Evolutionary conservation across 2,329 filamentous ascomycete species (phyloP), one percentile per base, ranked within the genome.

Genomic region (Fusarium mangiferae): DNA sequence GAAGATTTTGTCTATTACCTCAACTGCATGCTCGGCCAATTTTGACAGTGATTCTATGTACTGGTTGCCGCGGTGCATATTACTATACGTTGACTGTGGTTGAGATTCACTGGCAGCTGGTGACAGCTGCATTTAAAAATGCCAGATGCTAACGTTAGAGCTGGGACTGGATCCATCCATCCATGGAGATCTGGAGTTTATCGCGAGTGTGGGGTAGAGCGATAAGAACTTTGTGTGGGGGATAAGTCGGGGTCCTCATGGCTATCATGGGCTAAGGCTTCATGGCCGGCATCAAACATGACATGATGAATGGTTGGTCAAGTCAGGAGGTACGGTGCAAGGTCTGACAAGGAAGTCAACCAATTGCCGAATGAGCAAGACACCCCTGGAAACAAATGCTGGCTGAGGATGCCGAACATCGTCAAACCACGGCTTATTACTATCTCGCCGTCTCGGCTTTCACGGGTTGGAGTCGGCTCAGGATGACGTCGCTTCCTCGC

Each of bases 401-500:
- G 48, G 58, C 58, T 68, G 48, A 55, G 41, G 26, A 51, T 70
- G 68, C 71, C 75, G 77, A 76, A 71, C 52, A 58, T 76, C 75
- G 76, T 78, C 73, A 69, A 75, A 46, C 51, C 68, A 56, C 77
- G 77, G 77, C 77, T 79, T 77, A 78, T 72, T 70, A 59, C 28
- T 59, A 36, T 75, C 69, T 77, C 76, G 75, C 30, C 51, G 49
- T 75, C 68, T 78, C 77, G 77, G 77, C 77, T 73, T 63, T 62
- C 56, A 68, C 78, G 77, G 78, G 79, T 73, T 80, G 79, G 68
- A 75, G 70, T 80, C 79, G 79, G 79, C 79, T 80, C 77, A 80
- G 76, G 61, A 78, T 78, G 76, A 77, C 75, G 76, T 78, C 77
- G 78, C 72, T 75, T 66, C 68, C 66, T 74, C 62, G 55, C 69